Base-by-base conservation (phyloP, 2,329 filamentous ascomycete species). In the Plectosphaerella cucumerina region DNA sequence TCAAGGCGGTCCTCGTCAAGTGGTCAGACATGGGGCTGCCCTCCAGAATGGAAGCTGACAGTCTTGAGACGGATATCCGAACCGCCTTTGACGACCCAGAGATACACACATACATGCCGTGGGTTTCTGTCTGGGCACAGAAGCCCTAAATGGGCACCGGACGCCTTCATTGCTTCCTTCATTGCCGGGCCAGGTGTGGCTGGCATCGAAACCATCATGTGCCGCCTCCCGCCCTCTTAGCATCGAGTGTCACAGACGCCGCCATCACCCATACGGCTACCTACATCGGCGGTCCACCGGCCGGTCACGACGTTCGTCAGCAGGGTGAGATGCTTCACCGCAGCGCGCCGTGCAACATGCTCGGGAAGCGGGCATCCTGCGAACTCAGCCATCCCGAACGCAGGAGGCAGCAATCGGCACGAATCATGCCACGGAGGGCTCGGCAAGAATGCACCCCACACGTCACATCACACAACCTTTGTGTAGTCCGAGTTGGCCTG, bases 91-190 rank as follows among this genome's bases (percentile, higher is more conserved):
- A 65, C 42, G 59, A 71, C 50, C 62, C 59, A 22, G 54, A 55
- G 39, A 59, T 69, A 12, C 69, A 68, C 50, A 66, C 60, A 20
- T 63, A 62, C 39, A 59, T 68, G 39, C 63, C 64, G 48, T 71
- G 67, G 66, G 56, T 65, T n/a, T 63, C 66, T 37, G 61, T 68
- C 44, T 72, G 68, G 64, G 70, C 64, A 3, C 68, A 72, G 46
- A 71, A 70, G 51, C 68, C 70, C 6, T 37, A 37, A 15, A 15
- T 6, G 14, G 35, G 17, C 12, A 11, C 12, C 4, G 26, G 26
- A n/a, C 4, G 26, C 9, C 26, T 10, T 31, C 26, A 31, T 31
- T 31, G 8, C 8, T 11, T 31, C 12, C 26, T 31, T 8, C 26
- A 31, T 31, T 8, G 26, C 26, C 26, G 12, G 26, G 12, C 26